A percentile compares a stretch with the other conserved stretches of the same genome.
These are phyloP conservation scores for Suillus placidus DNA, from an alignment of 768 basidiomycete species.

Conservation along the genomic window DNA sequence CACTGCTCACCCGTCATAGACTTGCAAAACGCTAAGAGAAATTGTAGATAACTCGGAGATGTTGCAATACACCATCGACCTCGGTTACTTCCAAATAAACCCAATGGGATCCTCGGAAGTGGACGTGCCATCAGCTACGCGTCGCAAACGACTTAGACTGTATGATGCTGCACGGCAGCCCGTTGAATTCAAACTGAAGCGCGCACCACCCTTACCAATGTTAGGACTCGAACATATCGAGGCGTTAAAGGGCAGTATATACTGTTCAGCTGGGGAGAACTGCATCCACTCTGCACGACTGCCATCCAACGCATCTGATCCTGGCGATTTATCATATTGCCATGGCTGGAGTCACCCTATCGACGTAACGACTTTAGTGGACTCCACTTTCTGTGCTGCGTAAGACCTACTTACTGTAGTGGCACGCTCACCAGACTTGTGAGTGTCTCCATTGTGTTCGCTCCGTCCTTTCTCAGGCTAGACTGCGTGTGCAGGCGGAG, in stretches of 20 bases:
- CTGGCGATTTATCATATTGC: slow-evolving; percentile 9
- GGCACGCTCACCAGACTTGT: slow-evolving; percentile 43
- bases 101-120: slow-evolving; percentile 24
- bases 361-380: slow-evolving; percentile 46
- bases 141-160: slow-evolving; percentile 43
- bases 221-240: slow-evolving; percentile 46
- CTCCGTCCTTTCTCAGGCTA: slow-evolving; percentile 5
- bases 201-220: slow-evolving; percentile 43
- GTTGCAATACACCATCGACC: slow-evolving; percentile 52
- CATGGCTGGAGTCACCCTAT: slow-evolving; percentile 48
- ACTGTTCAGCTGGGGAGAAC: slow-evolving; percentile 46
- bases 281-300: slow-evolving; percentile 47
- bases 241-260: slow-evolving; percentile 53
- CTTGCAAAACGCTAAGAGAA: slow-evolving; percentile 41
- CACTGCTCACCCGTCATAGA: slow-evolving; percentile 28
- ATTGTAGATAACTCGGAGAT: slow-evolving; percentile 46
- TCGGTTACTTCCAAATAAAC: slow-evolving; percentile 49
- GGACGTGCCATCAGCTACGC: slow-evolving; percentile 40
- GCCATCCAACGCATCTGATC: not conserved
- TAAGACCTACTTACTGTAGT: slow-evolving; percentile 59
- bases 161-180: slow-evolving; percentile 53
- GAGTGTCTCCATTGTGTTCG: slow-evolving; percentile 22
- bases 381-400: slow-evolving; percentile 60
- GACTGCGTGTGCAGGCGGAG: slow-evolving; percentile 35
- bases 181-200: slow-evolving; percentile 41